These are phyloP conservation scores for Penicillium oxalicum DNA, from an alignment of 2,329 filamentous ascomycete genomes.

Conservation along the genomic window DNA sequence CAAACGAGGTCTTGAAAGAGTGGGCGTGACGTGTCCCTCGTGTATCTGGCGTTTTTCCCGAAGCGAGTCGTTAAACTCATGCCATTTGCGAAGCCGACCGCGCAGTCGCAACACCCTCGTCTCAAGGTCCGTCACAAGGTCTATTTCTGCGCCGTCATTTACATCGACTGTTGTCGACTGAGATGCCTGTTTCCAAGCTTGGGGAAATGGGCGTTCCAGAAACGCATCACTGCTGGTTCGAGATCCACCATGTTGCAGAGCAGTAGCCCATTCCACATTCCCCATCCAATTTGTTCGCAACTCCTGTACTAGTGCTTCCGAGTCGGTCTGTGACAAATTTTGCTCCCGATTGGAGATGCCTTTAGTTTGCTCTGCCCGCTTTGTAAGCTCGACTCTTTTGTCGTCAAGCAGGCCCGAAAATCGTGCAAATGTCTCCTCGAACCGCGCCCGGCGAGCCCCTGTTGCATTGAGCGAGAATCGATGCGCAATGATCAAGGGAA, in stretches of 20 bases:
- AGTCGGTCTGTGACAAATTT: constrained; percentile 33
- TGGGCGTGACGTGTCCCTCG: not conserved
- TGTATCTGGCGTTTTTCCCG: constrained; percentile 14
- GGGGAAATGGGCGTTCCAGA: constrained; percentile 61
- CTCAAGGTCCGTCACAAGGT: constrained; percentile 63
- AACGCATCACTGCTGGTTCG: constrained; percentile 54
- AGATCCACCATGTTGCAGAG: constrained; percentile 62
- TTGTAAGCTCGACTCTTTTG: constrained; percentile 54
- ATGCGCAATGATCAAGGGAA: constrained; percentile 67
- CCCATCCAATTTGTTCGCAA: constrained; percentile 71
- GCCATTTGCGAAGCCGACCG: constrained; percentile 66
- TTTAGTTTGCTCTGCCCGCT: constrained; percentile 20
- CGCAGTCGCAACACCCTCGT: constrained; percentile 60
- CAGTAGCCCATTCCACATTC: constrained; percentile 65
- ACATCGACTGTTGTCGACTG: constrained; percentile 48
- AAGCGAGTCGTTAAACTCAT: constrained; percentile 52
- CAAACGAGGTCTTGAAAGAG: constrained; percentile 15
- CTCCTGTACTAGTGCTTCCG: constrained; percentile 37
- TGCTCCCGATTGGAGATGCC: constrained; percentile 12
- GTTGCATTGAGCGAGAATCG: constrained; percentile 58
- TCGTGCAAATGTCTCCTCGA: constrained; percentile 53
- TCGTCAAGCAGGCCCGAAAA: constrained; percentile 60
- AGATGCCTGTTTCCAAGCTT: constrained; percentile 64
- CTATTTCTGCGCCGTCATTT: constrained; percentile 17
- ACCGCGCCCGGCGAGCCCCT: constrained; percentile 55